phyloP scores from a whole-genome alignment of 768 basidiomycete genomes.

The Pisolithus orientalis region DNA sequence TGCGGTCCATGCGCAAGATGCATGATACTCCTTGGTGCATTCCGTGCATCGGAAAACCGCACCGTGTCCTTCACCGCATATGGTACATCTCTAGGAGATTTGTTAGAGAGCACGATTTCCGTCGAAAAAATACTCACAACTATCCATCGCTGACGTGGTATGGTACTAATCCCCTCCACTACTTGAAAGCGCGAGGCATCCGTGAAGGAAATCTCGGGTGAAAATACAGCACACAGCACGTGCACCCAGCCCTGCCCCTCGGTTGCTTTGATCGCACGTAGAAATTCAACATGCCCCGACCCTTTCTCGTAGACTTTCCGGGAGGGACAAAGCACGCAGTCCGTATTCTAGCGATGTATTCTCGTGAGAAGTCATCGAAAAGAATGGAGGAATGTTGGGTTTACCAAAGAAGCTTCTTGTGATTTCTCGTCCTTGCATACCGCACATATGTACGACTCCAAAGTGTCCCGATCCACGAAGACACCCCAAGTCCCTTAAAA shows the following conservation, averaged over 20 bases:
- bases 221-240: constrained; percentile 82
- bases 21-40: constrained; percentile 76
- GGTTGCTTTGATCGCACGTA: constrained; percentile 81
- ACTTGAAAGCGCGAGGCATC: constrained; percentile 65
- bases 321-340: constrained; percentile 81
- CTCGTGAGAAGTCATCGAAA: neutral
- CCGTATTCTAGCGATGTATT: constrained; percentile 49
- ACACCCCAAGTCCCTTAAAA: constrained; percentile 63
- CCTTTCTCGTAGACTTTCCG: constrained; percentile 25
- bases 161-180: constrained; percentile 81
- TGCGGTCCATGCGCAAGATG: constrained; percentile 84
- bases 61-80: constrained; percentile 70
- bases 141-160: constrained; percentile 67
- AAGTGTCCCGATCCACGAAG: constrained; percentile 50
- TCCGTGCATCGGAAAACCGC: constrained; percentile 81
- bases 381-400: constrained; percentile 13
- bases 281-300: constrained; percentile 52
- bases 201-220: constrained; percentile 77
- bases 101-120: neutral
- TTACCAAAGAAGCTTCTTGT: constrained; percentile 75
- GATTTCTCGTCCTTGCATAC: constrained; percentile 80
- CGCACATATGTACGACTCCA: constrained; percentile 82
- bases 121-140: constrained; percentile 42
- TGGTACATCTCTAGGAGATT: constrained; percentile 53
- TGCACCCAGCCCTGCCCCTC: constrained; percentile 94